Evolutionary conservation across 1,284 basidiomycete genomes (phyloP), one percentile per base, ranked within the genome.

Genomic region (Gymnopus androsaceus): DNA sequence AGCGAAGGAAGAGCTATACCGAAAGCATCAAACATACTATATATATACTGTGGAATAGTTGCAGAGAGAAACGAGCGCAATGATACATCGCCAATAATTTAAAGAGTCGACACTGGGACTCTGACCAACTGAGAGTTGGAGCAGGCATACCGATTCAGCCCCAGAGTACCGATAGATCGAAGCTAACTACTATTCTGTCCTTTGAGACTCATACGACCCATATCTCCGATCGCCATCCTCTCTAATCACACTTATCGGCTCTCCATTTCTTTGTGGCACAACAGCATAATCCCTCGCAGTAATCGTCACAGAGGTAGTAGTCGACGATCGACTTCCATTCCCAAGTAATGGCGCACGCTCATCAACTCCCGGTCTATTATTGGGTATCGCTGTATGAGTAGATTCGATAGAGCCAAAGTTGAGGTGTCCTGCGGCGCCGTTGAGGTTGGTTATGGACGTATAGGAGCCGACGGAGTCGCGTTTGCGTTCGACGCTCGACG

Each of bases 401-500:
- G 47, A 27, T 44, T 44, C 41, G 3, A 36, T 27, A 33, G 47
- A 34, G 15, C 49, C 49, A 28, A 51, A 51, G 17, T 30, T 49
- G 11, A 38, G 21, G n/a, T 25, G 47, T 4, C 19, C 36, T 6
- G 47, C 47, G 33, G 12, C 47, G 31, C 47, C 47, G 17, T 14
- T 14, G 28, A 52, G 41, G 28, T 44, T 52, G 40, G 40, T 37
- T 9, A 50, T 37, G 38, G 54, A 50, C 21, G 23, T 55, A 41
- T 42, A 55, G 7, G 54, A 55, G 31, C 33, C 28, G 28, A 50
- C 27, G 8, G 59, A 61, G 31, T 61, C 59, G 12, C 59, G 53
- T 23, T 61, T 51, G 19, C 59, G 54, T 63, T 65, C 65, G n/a
- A 14, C 69, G 69, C 56, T 74, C 72, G 19, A 74, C 72, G 55